Conservation (phyloP, 208 protist species). For the Leishmania turanica region DNA sequence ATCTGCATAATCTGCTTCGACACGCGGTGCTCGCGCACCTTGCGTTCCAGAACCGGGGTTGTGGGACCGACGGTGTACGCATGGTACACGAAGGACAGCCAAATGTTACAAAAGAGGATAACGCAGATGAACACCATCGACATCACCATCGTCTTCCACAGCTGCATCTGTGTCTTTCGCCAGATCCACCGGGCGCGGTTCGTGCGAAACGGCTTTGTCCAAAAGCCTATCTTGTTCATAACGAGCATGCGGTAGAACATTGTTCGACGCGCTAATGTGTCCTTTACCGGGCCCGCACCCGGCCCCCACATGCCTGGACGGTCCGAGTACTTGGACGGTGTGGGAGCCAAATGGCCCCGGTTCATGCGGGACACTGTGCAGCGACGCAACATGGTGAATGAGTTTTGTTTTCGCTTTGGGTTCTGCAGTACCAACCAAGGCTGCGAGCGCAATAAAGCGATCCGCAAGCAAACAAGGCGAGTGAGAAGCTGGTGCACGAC, state of each 20-base stretch:
- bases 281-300: slow-evolving; percentile 76
- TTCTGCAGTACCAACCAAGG: neutral
- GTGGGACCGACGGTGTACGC: slow-evolving; percentile 88
- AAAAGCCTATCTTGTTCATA: slow-evolving; percentile 85
- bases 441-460: too few relatives aligned
- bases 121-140: slow-evolving; percentile 83
- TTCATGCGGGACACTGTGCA: slow-evolving; percentile 56
- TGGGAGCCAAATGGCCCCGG: slow-evolving; percentile 77
- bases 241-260: slow-evolving; percentile 87
- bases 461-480: neutral
- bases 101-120: slow-evolving; percentile 84
- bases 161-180: slow-evolving; percentile 84
- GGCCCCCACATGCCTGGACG: slow-evolving; percentile 88
- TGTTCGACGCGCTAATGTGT: slow-evolving; percentile 80
- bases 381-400: slow-evolving; percentile 68
- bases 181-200: slow-evolving; percentile 81
- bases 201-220: slow-evolving; percentile 88
- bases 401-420: neutral
- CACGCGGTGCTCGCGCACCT: slow-evolving; percentile 89
- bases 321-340: slow-evolving; percentile 86
- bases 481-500: neutral
- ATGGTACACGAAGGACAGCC: slow-evolving; percentile 88
- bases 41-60: slow-evolving; percentile 88
- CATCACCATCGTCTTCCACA: slow-evolving; percentile 90
- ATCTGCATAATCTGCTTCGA: slow-evolving; percentile 93